Conservation (phyloP, 768 basidiomycete genomes). For the Lyophyllum atratum region DNA sequence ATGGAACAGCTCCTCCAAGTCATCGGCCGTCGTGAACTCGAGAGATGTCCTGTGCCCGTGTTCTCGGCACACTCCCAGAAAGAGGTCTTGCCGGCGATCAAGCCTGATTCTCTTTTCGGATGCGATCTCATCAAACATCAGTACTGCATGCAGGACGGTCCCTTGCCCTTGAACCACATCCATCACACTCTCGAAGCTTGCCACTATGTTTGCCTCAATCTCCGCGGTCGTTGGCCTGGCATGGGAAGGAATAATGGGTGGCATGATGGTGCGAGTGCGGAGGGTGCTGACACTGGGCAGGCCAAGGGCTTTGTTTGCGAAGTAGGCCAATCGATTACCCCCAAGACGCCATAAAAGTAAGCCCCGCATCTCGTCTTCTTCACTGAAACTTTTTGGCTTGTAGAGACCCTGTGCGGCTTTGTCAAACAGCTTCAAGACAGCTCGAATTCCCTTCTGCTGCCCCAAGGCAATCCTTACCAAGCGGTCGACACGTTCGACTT, state of each 20-base stretch:
- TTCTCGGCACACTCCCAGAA: conserved; percentile 12
- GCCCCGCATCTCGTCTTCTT: conserved; percentile 14
- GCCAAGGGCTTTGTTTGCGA: conserved; percentile 15
- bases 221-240: conserved; percentile 1
- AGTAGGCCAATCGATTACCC: conserved; percentile 12
- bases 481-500: conserved; percentile 13
- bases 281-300: conserved; percentile 15
- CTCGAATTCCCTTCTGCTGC: conserved; percentile 7
- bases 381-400: conserved; percentile 14
- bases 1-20: conserved; percentile 10
- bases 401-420: conserved; percentile 15
- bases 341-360: conserved; percentile 12
- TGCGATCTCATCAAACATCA: conserved; percentile 14
- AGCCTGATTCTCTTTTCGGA: conserved; percentile 4
- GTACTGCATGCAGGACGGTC: conserved; percentile 3
- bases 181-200: conserved; percentile 3
- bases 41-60: neutral
- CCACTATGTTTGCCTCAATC: conserved; percentile 2
- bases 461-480: conserved; percentile 9
- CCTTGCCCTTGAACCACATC: neutral
- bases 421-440: conserved; percentile 4
- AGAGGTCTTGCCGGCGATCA: conserved; percentile 6
- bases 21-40: conserved; percentile 13
- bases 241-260: conserved; percentile 1
- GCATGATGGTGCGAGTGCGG: neutral